Evolutionary conservation across 2,329 filamentous ascomycete genomes (phyloP).

Genomic region (Curvularia spicifera): DNA sequence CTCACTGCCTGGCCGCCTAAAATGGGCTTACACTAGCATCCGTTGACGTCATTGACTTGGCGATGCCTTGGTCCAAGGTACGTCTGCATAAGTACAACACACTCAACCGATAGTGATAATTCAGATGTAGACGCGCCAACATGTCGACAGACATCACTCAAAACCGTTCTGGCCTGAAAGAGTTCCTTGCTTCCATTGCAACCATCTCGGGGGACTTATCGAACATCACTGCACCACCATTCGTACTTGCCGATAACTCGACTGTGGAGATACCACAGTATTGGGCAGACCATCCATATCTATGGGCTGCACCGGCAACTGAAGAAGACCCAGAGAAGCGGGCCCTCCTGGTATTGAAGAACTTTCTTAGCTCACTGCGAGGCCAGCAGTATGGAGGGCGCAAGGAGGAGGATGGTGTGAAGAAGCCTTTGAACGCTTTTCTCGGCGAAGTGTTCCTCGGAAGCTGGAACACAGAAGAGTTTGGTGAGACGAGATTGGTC

Average conservation of each 20-base stretch:
- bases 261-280: constrained; percentile 57
- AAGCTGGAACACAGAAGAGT: constrained; percentile 37
- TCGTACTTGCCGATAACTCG: constrained; percentile 54
- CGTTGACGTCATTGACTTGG: constrained; percentile 21
- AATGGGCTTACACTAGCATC: constrained; percentile 4
- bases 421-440: constrained; percentile 61
- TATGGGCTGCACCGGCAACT: constrained; percentile 55
- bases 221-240: constrained; percentile 57
- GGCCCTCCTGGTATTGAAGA: constrained; percentile 56
- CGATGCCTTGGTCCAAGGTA: constrained; percentile 1
- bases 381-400: constrained; percentile 58
- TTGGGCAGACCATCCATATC: constrained; percentile 54
- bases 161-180: constrained; percentile 42
- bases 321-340: constrained; percentile 51
- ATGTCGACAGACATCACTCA: constrained; percentile 32
- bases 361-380: constrained; percentile 56
- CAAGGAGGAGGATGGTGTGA: constrained; percentile 52
- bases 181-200: constrained; percentile 50
- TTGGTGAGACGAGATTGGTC: constrained; percentile 51
- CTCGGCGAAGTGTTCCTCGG: constrained; percentile 57
- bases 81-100: constrained; percentile 7
- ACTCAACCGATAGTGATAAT: neutral
- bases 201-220: constrained; percentile 55
- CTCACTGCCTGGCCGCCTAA: constrained; percentile 7
- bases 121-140: neutral